Percentiles rank a stretch among this genome's conserved stretches.
phyloP scores from a whole-genome alignment of 2,329 filamentous ascomycete genomes.

The Cladosporium sp. region DNA sequence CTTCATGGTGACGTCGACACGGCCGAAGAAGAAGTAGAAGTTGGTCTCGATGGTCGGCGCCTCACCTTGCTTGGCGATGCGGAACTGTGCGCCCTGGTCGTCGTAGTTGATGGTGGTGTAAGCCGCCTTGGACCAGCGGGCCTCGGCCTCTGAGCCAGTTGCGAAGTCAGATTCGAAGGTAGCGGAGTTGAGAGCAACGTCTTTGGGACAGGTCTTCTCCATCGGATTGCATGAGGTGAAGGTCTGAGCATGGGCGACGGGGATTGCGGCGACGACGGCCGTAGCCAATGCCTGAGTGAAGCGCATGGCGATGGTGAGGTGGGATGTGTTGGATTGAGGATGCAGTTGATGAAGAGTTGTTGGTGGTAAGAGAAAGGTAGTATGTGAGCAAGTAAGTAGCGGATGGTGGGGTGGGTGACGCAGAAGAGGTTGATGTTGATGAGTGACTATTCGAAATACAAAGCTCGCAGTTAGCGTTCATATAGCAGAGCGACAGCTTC shows the following conservation, averaged over 20 bases:
- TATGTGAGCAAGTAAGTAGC: background rate
- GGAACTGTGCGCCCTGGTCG: conserved; percentile 68
- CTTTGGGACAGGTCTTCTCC: conserved; percentile 66
- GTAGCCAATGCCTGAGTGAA: conserved; percentile 36
- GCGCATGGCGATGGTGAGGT: conserved; percentile 31
- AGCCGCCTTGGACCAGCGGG: conserved; percentile 60
- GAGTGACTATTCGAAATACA: background rate
- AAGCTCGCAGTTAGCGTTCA: conserved; percentile 8
- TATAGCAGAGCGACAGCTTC: conserved; percentile 10
- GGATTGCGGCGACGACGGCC: conserved; percentile 40
- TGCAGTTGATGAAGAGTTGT: conserved; percentile 2
- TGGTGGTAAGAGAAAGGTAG: background rate
- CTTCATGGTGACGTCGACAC: conserved; percentile 49
- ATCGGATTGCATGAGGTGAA: conserved; percentile 76
- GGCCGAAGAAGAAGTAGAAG: conserved; percentile 75
- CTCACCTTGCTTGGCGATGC: conserved; percentile 67
- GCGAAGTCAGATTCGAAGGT: conserved; percentile 53
- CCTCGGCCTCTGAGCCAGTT: conserved; percentile 60
- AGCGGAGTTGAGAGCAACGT: conserved; percentile 67
- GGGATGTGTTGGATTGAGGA: conserved; percentile 1
- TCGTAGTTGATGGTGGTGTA: conserved; percentile 65
- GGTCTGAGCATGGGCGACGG: conserved; percentile 68
- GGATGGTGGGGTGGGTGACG: background rate
- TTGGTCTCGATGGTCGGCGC: conserved; percentile 76
- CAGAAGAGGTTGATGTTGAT: background rate